phyloP scores from a whole-genome alignment of 2,329 filamentous ascomycete species.

The Amauroascus verrucosus region DNA sequence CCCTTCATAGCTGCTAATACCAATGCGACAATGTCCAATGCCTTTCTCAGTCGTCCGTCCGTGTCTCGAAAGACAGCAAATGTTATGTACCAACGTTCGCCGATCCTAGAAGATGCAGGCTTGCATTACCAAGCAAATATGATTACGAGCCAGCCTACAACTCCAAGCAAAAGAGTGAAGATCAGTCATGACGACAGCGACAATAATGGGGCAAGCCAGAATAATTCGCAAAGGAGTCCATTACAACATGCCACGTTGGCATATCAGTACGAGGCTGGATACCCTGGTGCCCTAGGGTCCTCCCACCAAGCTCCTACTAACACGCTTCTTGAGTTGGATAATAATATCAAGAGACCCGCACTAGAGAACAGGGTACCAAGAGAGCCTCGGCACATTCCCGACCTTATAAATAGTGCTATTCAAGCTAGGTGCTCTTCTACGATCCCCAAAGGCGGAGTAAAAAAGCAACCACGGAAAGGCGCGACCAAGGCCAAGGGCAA shows the following conservation, averaged over 20 bases:
- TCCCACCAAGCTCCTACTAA: background rate
- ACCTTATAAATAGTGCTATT: background rate
- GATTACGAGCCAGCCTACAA: slow-evolving; percentile 1
- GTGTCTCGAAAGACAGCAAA: background rate
- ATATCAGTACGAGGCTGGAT: slow-evolving; percentile 18
- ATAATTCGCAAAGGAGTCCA: slow-evolving; percentile 7
- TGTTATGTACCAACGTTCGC: slow-evolving; percentile 1
- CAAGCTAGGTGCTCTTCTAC: slow-evolving; percentile 1
- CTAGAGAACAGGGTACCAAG: slow-evolving; percentile 6
- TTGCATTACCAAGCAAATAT: slow-evolving; percentile 4
- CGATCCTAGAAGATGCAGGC: background rate
- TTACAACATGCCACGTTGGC: slow-evolving; percentile 5
- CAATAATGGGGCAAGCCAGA: background rate
- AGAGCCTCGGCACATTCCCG: slow-evolving; percentile 3
- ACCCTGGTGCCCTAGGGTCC: background rate
- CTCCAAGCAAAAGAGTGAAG: background rate
- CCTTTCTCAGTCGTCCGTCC: slow-evolving; percentile 9
- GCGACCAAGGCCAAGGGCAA: slow-evolving; percentile 48
- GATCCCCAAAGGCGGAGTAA: background rate
- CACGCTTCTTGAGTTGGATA: slow-evolving; percentile 11
- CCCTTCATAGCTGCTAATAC: slow-evolving; percentile 15
- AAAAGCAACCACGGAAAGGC: slow-evolving; percentile 10
- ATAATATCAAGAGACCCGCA: slow-evolving; percentile 9
- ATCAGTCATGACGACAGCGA: background rate
- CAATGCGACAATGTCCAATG: slow-evolving; percentile 2